Evolutionary conservation across 306 rosid species (phyloP).

Genomic region (Vachellia pachyceras): DNA sequence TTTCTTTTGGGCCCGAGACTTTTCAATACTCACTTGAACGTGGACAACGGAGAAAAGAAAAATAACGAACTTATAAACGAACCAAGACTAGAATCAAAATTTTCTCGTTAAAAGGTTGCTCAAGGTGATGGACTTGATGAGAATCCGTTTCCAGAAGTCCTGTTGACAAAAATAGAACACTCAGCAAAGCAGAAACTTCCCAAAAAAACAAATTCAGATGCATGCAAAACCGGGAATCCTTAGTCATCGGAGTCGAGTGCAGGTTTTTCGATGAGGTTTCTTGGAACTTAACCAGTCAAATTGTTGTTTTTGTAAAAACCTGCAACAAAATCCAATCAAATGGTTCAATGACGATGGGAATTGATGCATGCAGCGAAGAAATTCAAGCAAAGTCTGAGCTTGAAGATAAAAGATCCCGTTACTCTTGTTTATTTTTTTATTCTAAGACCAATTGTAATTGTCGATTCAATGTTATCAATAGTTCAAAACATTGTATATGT

Average conservation of each 20-base stretch:
- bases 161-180: conserved; percentile 48
- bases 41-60: conserved; percentile 39
- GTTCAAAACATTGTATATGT: background rate
- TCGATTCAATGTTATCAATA: background rate
- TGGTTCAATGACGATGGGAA: background rate
- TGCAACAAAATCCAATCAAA: conserved; percentile 49
- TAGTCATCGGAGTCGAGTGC: conserved; percentile 66
- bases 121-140: conserved; percentile 62
- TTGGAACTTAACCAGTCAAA: conserved; percentile 84
- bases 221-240: conserved; percentile 21
- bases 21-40: conserved; percentile 38
- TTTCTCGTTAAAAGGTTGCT: conserved; percentile 39
- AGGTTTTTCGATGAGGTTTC: conserved; percentile 63
- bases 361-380: background rate
- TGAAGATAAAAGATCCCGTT: background rate
- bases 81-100: conserved; percentile 21
- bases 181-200: conserved; percentile 27
- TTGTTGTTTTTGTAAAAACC: conserved; percentile 88
- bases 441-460: background rate
- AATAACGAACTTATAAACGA: conserved; percentile 13
- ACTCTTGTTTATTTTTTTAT: background rate
- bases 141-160: conserved; percentile 72
- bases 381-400: background rate
- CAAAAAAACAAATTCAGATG: background rate
- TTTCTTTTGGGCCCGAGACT: background rate